Conservation (phyloP, 441 rosid genomes). For the Adansonia grandidieri region DNA sequence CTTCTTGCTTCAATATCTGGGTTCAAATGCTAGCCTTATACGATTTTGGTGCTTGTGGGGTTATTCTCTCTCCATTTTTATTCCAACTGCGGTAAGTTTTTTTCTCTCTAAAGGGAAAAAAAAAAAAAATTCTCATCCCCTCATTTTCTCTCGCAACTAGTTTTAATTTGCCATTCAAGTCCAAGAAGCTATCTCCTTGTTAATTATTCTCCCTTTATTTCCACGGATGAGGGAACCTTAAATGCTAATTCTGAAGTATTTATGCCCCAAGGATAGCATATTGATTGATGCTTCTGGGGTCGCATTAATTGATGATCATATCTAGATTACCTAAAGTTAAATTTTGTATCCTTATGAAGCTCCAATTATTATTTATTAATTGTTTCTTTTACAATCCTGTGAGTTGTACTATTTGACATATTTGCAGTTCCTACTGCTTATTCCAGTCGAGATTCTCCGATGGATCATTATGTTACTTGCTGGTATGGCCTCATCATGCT, state of each 20-base stretch:
- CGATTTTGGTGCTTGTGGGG: conserved; percentile 98
- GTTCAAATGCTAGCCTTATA: conserved; percentile 75
- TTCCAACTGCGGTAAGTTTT: conserved; percentile 67
- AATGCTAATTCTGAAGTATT: conserved; percentile 6
- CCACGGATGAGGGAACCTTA: not conserved
- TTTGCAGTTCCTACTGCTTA: conserved; percentile 76
- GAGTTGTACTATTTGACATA: conserved; percentile 8
- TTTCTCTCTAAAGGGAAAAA: not conserved
- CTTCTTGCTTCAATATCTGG: conserved; percentile 79
- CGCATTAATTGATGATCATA: not conserved
- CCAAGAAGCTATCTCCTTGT: conserved; percentile 13
- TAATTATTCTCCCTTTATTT: not conserved
- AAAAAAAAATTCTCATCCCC: not conserved
- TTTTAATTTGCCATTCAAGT: not conserved
- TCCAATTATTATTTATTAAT: conserved; percentile 2
- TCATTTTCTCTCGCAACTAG: not conserved
- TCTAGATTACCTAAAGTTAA: not conserved
- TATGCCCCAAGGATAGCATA: not conserved
- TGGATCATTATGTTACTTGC: conserved; percentile 80
- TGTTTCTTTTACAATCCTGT: not conserved
- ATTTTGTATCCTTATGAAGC: not conserved
- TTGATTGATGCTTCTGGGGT: not conserved
- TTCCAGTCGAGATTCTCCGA: conserved; percentile 77
- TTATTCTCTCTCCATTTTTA: conserved; percentile 79
- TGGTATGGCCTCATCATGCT: conserved; percentile 71